Conservation (phyloP, 2,329 filamentous ascomycete genomes). For the Dactylellina sp. region DNA sequence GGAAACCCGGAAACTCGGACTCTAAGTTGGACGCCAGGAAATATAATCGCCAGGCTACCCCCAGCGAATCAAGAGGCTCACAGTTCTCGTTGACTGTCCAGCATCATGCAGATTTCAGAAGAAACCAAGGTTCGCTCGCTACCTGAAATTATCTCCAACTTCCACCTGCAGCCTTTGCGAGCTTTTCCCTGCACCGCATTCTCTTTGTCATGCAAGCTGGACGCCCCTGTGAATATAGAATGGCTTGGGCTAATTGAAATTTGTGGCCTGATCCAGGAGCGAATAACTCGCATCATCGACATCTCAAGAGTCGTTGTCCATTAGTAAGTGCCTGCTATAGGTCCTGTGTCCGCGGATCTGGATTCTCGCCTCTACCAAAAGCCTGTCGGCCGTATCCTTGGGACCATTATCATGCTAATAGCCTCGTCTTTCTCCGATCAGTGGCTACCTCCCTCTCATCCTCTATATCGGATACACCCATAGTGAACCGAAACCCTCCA, state of each 20-base stretch:
- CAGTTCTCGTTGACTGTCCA: conserved; percentile 7
- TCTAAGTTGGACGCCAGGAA: conserved; percentile 14
- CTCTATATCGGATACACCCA: conserved; percentile 56
- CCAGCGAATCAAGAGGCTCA: conserved; percentile 35
- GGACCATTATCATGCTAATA: conserved; percentile 23
- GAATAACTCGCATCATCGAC: conserved; percentile 56
- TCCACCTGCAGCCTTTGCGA: conserved; percentile 18
- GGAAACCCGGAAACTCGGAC: conserved; percentile 48
- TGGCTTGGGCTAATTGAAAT: conserved; percentile 35
- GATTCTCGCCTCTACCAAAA: conserved; percentile 21
- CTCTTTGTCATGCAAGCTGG: conserved; percentile 12
- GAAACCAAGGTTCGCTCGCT: conserved; percentile 49
- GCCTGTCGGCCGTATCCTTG: conserved; percentile 13
- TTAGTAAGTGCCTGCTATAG: conserved; percentile 53
- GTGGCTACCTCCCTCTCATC: conserved; percentile 53
- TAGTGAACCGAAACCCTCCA: conserved; percentile 50
- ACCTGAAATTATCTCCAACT: conserved; percentile 23
- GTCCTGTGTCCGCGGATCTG: conserved; percentile 21
- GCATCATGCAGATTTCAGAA: conserved; percentile 54
- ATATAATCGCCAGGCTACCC: conserved; percentile 1
- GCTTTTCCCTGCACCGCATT: conserved; percentile 33
- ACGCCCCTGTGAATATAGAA: conserved; percentile 8
- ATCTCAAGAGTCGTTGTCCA: conserved; percentile 54
- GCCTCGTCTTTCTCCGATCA: conserved; percentile 24
- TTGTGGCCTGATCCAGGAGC: conserved; percentile 45